These are phyloP conservation scores for Fusarium anguioides DNA, from an alignment of 2,329 filamentous ascomycete genomes.

Conservation along the genomic window DNA sequence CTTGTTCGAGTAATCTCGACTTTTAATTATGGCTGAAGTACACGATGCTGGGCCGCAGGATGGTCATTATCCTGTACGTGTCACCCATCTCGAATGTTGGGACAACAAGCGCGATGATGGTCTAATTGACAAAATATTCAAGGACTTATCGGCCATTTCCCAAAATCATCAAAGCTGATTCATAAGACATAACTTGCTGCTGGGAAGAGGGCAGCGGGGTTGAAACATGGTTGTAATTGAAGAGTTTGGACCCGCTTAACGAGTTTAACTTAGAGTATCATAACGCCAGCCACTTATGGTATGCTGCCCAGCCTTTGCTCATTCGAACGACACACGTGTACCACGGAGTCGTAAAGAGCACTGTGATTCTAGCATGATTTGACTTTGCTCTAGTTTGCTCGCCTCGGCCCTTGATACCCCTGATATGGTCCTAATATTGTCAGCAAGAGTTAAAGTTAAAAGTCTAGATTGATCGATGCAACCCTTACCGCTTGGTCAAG, in stretches of 20 bases:
- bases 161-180: not conserved
- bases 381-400: not conserved
- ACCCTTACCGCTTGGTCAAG: not conserved
- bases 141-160: not conserved
- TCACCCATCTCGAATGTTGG: not conserved
- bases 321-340: conserved; percentile 2
- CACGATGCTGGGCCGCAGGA: conserved; percentile 11
- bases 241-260: conserved; percentile 8
- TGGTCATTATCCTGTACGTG: not conserved
- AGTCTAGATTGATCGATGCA: conserved; percentile 10
- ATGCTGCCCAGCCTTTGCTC: conserved; percentile 1
- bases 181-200: not conserved
- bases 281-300: not conserved
- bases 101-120: not conserved
- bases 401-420: not conserved
- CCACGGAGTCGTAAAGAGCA: not conserved
- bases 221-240: conserved; percentile 3
- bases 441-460: not conserved
- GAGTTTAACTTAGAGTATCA: conserved; percentile 7
- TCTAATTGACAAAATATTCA: not conserved
- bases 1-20: conserved; percentile 11
- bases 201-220: not conserved
- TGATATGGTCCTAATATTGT: not conserved
- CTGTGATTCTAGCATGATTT: not conserved
- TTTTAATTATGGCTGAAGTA: conserved; percentile 4